These are phyloP conservation scores for Scytalidium lignicola DNA, from an alignment of 2,329 filamentous ascomycete genomes.

Conservation along the genomic window DNA sequence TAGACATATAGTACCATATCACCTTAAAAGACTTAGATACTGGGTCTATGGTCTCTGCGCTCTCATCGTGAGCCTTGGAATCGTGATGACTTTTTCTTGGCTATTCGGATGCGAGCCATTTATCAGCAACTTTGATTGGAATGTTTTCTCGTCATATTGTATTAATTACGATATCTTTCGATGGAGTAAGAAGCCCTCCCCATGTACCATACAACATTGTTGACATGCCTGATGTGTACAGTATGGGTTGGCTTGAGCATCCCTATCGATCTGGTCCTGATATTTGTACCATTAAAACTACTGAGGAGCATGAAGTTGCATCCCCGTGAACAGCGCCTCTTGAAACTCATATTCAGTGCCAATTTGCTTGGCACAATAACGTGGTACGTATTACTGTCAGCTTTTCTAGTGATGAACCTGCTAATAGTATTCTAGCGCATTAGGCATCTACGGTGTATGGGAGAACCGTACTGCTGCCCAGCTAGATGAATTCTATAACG, in stretches of 20 bases:
- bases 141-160: constrained; percentile 15
- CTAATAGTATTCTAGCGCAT: neutral
- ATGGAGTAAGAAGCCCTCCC: constrained; percentile 16
- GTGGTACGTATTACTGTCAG: constrained; percentile 14
- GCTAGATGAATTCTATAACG: constrained; percentile 18
- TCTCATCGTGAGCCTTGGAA: constrained; percentile 20
- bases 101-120: constrained; percentile 22
- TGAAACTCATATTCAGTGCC: constrained; percentile 23
- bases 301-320: constrained; percentile 18
- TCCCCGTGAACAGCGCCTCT: constrained; percentile 19
- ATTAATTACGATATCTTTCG: constrained; percentile 25
- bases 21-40: constrained; percentile 16
- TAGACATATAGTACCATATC: constrained; percentile 16
- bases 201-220: neutral
- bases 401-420: neutral
- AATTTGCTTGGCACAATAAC: constrained; percentile 24
- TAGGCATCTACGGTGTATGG: constrained; percentile 19
- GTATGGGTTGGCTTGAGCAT: constrained; percentile 25
- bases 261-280: constrained; percentile 21
- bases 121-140: constrained; percentile 22
- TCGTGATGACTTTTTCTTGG: constrained; percentile 16
- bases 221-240: constrained; percentile 4
- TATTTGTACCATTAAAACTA: constrained; percentile 21
- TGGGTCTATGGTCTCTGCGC: constrained; percentile 18
- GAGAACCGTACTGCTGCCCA: constrained; percentile 10